Conservation (phyloP, 768 basidiomycete species). For the Phaeotremella skinneri region DNA sequence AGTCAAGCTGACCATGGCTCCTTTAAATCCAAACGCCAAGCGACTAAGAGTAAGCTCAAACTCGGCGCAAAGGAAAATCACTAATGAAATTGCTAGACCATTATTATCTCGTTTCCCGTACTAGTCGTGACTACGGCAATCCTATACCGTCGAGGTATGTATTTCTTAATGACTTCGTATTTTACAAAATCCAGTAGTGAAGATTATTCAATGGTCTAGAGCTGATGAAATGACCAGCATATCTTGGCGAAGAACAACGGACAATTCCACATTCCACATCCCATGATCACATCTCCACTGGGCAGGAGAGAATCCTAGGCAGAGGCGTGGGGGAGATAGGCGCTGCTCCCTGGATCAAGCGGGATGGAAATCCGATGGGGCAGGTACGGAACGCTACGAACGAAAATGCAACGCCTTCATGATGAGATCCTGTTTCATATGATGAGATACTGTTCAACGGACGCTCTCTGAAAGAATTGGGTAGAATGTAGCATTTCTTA, state of each 20-base stretch:
- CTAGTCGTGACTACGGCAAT: constrained; percentile 39
- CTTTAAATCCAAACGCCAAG: constrained; percentile 32
- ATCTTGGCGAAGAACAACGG: constrained; percentile 36
- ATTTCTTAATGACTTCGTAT: not conserved
- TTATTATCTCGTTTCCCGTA: constrained; percentile 40
- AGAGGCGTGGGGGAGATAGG: constrained; percentile 29
- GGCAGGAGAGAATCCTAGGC: constrained; percentile 25
- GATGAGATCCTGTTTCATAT: not conserved
- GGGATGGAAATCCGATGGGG: not conserved
- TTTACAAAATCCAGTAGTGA: no score
- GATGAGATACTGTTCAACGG: not conserved
- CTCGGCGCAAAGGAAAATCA: not conserved
- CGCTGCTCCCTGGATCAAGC: constrained; percentile 29
- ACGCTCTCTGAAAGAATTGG: no score
- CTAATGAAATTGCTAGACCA: constrained; percentile 20
- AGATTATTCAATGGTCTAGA: constrained; percentile 5
- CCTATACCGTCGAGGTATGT: constrained; percentile 36
- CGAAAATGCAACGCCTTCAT: not conserved
- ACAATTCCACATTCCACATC: constrained; percentile 16
- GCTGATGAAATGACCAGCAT: no score
- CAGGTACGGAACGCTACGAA: not conserved
- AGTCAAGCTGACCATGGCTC: constrained; percentile 19
- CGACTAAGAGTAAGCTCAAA: constrained; percentile 30
- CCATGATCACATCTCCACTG: constrained; percentile 8
- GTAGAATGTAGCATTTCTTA: no score